Evolutionary conservation across 2,329 filamentous ascomycete genomes (phyloP).

Genomic region (Trichoderma gracile): DNA sequence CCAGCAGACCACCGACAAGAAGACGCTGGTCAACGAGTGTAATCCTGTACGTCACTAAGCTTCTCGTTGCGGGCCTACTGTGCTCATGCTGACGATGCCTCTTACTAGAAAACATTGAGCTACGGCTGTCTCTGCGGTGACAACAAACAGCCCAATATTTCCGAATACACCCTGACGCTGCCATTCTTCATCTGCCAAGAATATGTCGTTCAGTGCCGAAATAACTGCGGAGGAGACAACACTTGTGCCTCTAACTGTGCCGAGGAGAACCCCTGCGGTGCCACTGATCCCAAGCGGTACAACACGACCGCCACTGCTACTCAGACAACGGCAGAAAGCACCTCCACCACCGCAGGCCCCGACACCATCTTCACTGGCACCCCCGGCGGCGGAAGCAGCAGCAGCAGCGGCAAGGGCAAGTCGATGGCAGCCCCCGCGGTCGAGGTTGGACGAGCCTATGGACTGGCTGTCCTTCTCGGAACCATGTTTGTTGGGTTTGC

Average conservation of each 20-base stretch:
- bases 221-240: constrained; percentile 54
- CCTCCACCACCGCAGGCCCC: constrained; percentile 33
- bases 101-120: constrained; percentile 54
- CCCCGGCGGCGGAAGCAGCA: constrained; percentile 28
- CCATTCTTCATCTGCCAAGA: constrained; percentile 75
- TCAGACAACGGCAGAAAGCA: constrained; percentile 43
- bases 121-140: constrained; percentile 73
- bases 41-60: constrained; percentile 54
- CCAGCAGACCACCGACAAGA: constrained; percentile 56
- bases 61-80: background rate
- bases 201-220: constrained; percentile 69
- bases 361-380: constrained; percentile 43
- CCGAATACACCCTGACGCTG: constrained; percentile 75
- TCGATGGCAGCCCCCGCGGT: constrained; percentile 37
- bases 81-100: constrained; percentile 1
- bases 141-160: constrained; percentile 67
- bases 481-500: constrained; percentile 46
- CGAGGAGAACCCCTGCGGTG: constrained; percentile 71
- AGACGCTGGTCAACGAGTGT: constrained; percentile 63
- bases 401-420: constrained; percentile 29
- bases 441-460: constrained; percentile 41
- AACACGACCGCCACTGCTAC: constrained; percentile 54
- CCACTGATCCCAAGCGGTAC: constrained; percentile 59
- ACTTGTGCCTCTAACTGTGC: constrained; percentile 64
- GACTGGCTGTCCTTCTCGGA: constrained; percentile 42